phyloP scores from a whole-genome alignment of 2,329 filamentous ascomycete genomes.

The Camptophora hylomeconis region DNA sequence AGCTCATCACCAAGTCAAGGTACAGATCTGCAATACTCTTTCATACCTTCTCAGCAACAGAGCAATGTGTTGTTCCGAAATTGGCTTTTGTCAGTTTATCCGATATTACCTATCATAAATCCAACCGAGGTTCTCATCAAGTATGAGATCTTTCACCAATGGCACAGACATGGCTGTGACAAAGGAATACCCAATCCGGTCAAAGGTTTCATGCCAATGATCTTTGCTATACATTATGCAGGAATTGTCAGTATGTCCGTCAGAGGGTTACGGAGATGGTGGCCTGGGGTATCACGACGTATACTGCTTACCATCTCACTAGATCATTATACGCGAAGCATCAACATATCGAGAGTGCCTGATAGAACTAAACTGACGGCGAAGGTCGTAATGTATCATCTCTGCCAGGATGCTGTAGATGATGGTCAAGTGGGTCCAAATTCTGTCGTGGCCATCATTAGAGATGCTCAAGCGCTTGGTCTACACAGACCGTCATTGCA shows the following conservation, averaged over 20 bases:
- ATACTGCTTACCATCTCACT: too few species aligned
- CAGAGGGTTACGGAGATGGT: constrained; percentile 17
- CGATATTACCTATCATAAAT: constrained; percentile 31
- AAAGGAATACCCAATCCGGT: constrained; percentile 26
- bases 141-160: constrained; percentile 33
- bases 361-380: too few species aligned
- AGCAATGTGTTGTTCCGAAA: constrained; percentile 34
- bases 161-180: constrained; percentile 26
- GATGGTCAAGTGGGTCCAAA: too few species aligned
- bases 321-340: too few species aligned
- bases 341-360: too few species aligned
- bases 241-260: constrained; percentile 32
- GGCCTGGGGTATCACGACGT: constrained; percentile 10
- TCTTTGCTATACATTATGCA: constrained; percentile 37
- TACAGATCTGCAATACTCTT: background rate
- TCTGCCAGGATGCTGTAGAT: too few species aligned
- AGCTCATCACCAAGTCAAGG: background rate
- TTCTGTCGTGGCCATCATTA: constrained; percentile 30
- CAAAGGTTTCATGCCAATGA: constrained; percentile 29
- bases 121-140: constrained; percentile 29
- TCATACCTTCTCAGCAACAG: constrained; percentile 29
- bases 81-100: constrained; percentile 34
- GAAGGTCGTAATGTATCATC: too few species aligned
- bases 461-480: constrained; percentile 24
- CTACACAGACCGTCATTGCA: constrained; percentile 33